These are phyloP conservation scores for Pseudozyma thailandica DNA, from an alignment of 1,284 basidiomycete species.

Conservation along the genomic window DNA sequence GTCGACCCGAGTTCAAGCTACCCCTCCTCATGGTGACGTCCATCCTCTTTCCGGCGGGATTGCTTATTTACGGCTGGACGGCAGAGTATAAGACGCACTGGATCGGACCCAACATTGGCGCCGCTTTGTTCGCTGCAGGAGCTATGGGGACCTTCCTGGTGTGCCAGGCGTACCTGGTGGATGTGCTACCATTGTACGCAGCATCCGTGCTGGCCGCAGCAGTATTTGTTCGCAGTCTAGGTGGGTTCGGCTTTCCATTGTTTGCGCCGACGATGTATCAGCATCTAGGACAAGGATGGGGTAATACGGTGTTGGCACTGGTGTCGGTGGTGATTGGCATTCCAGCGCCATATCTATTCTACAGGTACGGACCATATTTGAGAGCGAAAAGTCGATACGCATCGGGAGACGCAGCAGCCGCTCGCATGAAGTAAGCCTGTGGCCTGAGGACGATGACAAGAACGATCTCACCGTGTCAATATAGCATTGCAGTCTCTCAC, in stretches of 20 bases:
- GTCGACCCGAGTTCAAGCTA: conserved; percentile 70
- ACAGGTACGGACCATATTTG: conserved; percentile 46
- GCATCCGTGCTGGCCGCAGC: conserved; percentile 64
- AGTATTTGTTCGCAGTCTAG: conserved; percentile 59
- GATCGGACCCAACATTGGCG: conserved; percentile 74
- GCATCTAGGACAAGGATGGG: conserved; percentile 64
- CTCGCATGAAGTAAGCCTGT: conserved; percentile 15
- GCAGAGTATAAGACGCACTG: conserved; percentile 74
- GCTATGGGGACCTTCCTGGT: conserved; percentile 49
- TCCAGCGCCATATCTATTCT: conserved; percentile 61
- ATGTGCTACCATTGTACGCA: conserved; percentile 63
- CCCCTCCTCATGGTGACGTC: conserved; percentile 75
- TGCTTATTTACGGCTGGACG: conserved; percentile 77
- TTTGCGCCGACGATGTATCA: conserved; percentile 60
- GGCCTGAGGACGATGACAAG: background rate
- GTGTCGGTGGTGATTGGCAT: conserved; percentile 61
- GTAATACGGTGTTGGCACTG: conserved; percentile 63
- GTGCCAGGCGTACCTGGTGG: conserved; percentile 59
- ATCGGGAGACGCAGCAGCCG: conserved; percentile 17
- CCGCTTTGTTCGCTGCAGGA: conserved; percentile 34
- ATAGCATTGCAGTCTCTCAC: conserved; percentile 1
- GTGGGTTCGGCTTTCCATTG: conserved; percentile 66
- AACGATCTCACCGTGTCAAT: background rate
- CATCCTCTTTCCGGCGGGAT: conserved; percentile 73
- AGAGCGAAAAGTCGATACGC: conserved; percentile 58